Percentiles rank a stretch among this genome's conserved stretches.
These are phyloP conservation scores for Immersiporthe knoxdaviesiana DNA, from an alignment of 2,329 filamentous ascomycete genomes.

Conservation along the genomic window DNA sequence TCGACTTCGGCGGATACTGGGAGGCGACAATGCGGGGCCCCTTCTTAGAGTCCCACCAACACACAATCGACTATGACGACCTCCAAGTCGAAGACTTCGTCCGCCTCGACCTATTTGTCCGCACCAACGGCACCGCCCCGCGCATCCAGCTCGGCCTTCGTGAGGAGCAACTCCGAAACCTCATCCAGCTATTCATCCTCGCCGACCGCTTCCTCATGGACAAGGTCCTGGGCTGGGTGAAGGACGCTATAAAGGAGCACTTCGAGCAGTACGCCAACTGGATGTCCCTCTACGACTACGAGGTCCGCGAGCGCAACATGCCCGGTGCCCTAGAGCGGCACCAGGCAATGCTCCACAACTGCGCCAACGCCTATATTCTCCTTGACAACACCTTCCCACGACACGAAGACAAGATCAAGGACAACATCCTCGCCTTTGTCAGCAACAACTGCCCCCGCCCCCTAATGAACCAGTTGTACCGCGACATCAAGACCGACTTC, in stretches of 20 bases:
- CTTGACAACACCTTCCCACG: not conserved
- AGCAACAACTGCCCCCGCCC: not conserved
- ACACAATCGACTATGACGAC: conserved; percentile 11
- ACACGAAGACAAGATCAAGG: too few relatives aligned
- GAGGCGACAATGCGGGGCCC: not conserved
- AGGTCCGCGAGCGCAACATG: conserved; percentile 8
- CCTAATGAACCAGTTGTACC: conserved; percentile 5
- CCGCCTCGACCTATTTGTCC: conserved; percentile 8
- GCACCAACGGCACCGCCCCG: not conserved
- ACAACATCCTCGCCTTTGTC: not conserved
- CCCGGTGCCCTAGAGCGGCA: not conserved
- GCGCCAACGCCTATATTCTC: not conserved
- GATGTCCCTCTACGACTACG: not conserved
- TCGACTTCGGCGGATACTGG: conserved; percentile 22
- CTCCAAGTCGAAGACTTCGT: conserved; percentile 12
- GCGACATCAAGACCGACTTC: not conserved
- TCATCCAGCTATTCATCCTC: conserved; percentile 13
- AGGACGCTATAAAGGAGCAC: conserved; percentile 1
- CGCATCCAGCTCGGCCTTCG: conserved; percentile 7
- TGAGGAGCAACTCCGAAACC: conserved; percentile 5
- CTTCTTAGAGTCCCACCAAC: conserved; percentile 4
- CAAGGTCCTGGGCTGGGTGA: conserved; percentile 10
- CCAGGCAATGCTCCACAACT: conserved; percentile 13
- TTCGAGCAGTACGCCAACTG: not conserved
- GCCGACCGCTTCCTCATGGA: conserved; percentile 21